A percentile compares a stretch with the other conserved stretches of the same genome.
Evolutionary conservation across 2,329 filamentous ascomycete genomes (phyloP).

Genomic region (Piedraia hortae): DNA sequence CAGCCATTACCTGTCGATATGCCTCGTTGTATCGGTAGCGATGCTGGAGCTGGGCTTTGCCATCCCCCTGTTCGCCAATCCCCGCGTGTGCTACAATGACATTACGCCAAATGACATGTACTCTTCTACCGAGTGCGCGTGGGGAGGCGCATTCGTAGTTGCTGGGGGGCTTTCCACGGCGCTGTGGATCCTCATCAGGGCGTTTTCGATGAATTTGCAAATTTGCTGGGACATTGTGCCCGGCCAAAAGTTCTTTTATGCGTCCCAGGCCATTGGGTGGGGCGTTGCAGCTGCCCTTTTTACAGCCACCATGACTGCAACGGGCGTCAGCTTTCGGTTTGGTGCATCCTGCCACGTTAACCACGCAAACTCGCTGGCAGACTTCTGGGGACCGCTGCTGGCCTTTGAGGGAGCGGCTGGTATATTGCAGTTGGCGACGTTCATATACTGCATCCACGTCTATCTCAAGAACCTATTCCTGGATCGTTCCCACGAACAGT

Average conservation of each 20-base stretch:
- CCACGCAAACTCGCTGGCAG: conserved; percentile 52
- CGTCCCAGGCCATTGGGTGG: conserved; percentile 57
- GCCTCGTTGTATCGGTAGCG: conserved; percentile 45
- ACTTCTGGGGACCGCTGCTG: conserved; percentile 75
- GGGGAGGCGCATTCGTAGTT: conserved; percentile 64
- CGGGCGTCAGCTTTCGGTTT: conserved; percentile 83
- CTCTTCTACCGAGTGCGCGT: conserved; percentile 53
- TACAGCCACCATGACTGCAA: conserved; percentile 49
- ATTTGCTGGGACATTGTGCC: conserved; percentile 93
- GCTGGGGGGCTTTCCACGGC: conserved; percentile 62
- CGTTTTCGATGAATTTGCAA: conserved; percentile 77
- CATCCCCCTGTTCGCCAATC: conserved; percentile 51
- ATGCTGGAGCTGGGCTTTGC: conserved; percentile 84
- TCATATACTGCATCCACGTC: conserved; percentile 72
- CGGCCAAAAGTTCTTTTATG: conserved; percentile 70
- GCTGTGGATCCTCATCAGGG: conserved; percentile 76
- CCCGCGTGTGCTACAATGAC: conserved; percentile 57
- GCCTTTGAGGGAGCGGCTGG: conserved; percentile 49
- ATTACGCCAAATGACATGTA: conserved; percentile 91
- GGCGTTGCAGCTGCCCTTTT: conserved; percentile 53
- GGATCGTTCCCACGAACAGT: conserved; percentile 27
- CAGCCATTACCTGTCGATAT: conserved; percentile 79
- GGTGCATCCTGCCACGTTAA: conserved; percentile 86
- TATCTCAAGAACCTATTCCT: conserved; percentile 57
- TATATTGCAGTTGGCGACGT: conserved; percentile 60